A percentile compares a stretch with the other conserved stretches of the same genome.
Conservation (phyloP, 2,329 filamentous ascomycete genomes). For the Fusarium poae region DNA sequence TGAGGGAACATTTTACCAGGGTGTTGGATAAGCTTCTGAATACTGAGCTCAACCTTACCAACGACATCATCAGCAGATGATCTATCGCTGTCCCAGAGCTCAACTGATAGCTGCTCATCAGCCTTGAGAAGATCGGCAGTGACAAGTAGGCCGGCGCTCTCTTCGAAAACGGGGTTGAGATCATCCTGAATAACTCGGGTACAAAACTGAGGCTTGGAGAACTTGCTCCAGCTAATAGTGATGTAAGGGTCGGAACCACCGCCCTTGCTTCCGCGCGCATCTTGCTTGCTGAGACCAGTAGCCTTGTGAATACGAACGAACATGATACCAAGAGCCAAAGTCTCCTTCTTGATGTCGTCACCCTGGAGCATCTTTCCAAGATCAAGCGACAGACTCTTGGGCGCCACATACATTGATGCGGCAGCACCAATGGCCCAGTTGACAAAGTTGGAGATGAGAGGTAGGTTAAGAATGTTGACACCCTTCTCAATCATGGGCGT, state of each 20-base stretch:
- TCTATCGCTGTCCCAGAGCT: conserved; percentile 96
- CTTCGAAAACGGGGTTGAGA: conserved; percentile 92
- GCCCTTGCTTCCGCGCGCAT: conserved; percentile 81
- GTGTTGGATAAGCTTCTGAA: conserved; percentile 93
- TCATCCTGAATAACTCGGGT: conserved; percentile 96
- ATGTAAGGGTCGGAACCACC: conserved; percentile 97
- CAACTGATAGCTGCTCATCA: conserved; percentile 91
- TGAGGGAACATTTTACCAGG: conserved; percentile 94
- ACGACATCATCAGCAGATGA: conserved; percentile 94
- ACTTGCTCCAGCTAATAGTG: conserved; percentile 94
- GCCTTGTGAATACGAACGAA: conserved; percentile 94
- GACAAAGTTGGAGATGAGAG: conserved; percentile 95
- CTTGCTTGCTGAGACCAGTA: conserved; percentile 89
- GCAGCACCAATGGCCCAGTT: conserved; percentile 93
- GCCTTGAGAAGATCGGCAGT: conserved; percentile 92
- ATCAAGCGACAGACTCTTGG: conserved; percentile 93
- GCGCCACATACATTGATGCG: conserved; percentile 91
- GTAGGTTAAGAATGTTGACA: conserved; percentile 90
- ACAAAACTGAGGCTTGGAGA: conserved; percentile 97
- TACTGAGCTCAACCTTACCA: conserved; percentile 91
- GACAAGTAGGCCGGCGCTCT: conserved; percentile 86
- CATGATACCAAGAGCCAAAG: conserved; percentile 85
- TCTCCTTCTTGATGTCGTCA: conserved; percentile 92
- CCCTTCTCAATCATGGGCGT: conserved; percentile 92
- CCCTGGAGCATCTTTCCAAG: conserved; percentile 91